These are phyloP conservation scores for Linnemannia schmuckeri DNA, from an alignment of 192 early-diverging fungal species.

Conservation along the genomic window DNA sequence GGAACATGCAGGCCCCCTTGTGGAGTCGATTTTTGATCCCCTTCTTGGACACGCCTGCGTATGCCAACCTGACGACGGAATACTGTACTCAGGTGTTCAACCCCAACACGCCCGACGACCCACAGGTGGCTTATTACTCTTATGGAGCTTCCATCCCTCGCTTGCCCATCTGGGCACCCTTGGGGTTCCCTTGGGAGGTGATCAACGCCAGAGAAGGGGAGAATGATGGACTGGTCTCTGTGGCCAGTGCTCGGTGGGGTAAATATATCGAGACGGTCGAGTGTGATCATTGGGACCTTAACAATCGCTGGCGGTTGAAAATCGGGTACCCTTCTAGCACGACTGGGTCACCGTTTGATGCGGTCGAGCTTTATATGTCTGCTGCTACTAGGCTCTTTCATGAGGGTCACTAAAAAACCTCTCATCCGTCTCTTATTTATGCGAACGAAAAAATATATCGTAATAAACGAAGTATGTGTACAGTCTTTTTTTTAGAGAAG, in stretches of 20 bases:
- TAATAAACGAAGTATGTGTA: background rate
- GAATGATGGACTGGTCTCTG: slow-evolving; percentile 94
- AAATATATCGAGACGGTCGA: slow-evolving; percentile 83
- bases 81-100: slow-evolving; percentile 92
- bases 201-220: slow-evolving; percentile 84
- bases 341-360: slow-evolving; percentile 68
- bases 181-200: slow-evolving; percentile 84
- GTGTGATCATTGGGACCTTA: slow-evolving; percentile 94
- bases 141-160: slow-evolving; percentile 83
- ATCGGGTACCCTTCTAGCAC: slow-evolving; percentile 31
- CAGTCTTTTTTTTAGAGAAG: background rate
- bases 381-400: slow-evolving; percentile 75
- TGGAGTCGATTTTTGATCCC: slow-evolving; percentile 68
- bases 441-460: no score
- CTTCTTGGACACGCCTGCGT: slow-evolving; percentile 90
- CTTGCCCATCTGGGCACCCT: slow-evolving; percentile 76
- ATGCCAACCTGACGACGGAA: slow-evolving; percentile 90
- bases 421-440: no score
- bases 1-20: slow-evolving; percentile 34
- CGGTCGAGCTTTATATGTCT: slow-evolving; percentile 79
- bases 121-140: slow-evolving; percentile 82
- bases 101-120: slow-evolving; percentile 83
- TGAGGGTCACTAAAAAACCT: slow-evolving; percentile 67
- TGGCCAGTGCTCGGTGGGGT: slow-evolving; percentile 90
- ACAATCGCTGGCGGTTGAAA: slow-evolving; percentile 59